These are phyloP conservation scores for Oryza meyeriana DNA, from an alignment of 176 grass and related monocot genomes.

Conservation along the genomic window DNA sequence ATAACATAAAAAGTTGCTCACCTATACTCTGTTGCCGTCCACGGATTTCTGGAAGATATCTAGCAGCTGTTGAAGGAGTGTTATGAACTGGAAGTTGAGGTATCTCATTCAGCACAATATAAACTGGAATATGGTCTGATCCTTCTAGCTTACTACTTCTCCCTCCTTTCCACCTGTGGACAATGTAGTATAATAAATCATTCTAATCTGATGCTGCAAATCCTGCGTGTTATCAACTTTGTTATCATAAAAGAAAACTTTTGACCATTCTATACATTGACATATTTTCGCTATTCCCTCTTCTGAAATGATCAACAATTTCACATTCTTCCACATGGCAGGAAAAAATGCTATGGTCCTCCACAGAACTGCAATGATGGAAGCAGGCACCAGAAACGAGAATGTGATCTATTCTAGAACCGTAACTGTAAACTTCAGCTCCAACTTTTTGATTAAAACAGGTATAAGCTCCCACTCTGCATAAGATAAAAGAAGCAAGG, in stretches of 20 bases:
- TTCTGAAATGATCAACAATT: constrained; percentile 82
- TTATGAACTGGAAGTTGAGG: constrained; percentile 68
- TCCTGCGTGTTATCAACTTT: neutral
- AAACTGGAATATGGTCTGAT: constrained; percentile 98
- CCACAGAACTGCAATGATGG: constrained; percentile 48
- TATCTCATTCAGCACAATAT: constrained; percentile 61
- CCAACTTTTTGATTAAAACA: constrained; percentile 82
- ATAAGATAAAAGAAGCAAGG: constrained; percentile 14
- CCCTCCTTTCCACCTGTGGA: constrained; percentile 90
- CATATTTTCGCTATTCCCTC: constrained; percentile 58
- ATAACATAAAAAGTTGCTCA: constrained; percentile 25
- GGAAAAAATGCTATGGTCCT: constrained; percentile 64
- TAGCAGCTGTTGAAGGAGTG: constrained; percentile 69
- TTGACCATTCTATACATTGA: constrained; percentile 64
- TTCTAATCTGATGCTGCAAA: neutral
- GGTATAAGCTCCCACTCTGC: constrained; percentile 74
- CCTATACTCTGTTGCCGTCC: constrained; percentile 85
- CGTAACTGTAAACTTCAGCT: constrained; percentile 97
- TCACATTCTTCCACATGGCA: constrained; percentile 92
- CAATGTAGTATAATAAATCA: constrained; percentile 40
- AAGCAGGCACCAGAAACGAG: constrained; percentile 75
- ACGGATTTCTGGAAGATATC: constrained; percentile 91
- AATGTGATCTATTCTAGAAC: constrained; percentile 91
- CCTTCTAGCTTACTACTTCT: constrained; percentile 93
- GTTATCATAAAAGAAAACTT: constrained; percentile 1